Evolutionary conservation across 495 filamentous ascomycete species (phyloP), one percentile per base, ranked within the genome.

Genomic region (Pseudoneurospora amorphoporcata): DNA sequence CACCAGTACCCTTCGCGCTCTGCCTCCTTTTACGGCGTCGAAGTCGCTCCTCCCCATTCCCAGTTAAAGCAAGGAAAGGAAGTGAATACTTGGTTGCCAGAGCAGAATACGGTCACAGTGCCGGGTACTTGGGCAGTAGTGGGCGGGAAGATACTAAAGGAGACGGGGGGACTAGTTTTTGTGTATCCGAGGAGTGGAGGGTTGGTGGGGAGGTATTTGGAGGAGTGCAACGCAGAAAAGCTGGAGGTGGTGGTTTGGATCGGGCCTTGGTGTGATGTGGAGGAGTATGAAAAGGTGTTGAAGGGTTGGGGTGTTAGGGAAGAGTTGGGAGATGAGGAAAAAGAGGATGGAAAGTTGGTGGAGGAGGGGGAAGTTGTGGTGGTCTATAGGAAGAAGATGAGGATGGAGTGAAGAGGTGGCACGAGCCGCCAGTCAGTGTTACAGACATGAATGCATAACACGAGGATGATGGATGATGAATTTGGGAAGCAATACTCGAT

Each of bases 241-340:
- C 70, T 77, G 12, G 14, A 43, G 41, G 72, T 77, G 8, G 77
- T 71, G 4, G 73, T 79, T n/a, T 79, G 76, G 77, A 75, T 79
- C 53, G 77, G 77, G 39, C 77, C 77, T 3, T 69, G 43, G 68
- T 76, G 74, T 70, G 77, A 79, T 73, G 9, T 72, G 12, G 70
- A 73, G 39, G 74, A 73, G 40, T 77, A 76, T 73, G 43, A 39
- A 0, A 10, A 8, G 17, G 45, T 53, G 3, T 43, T 78, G 58
- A 38, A 42, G 71, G 71, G 38, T 3, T 76, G 74, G 73, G 74
- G 72, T 19, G 23, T 65, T 42, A 72, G 43, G 37, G 70, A 75
- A 12, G 70, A 41, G 12, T n/a, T 38, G 5, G 2, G 8, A 0
- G 43, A 39, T 32, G 41, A 45, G n/a, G 16, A 7, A 23, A 23